phyloP scores from a whole-genome alignment of 192 early-diverging fungal genomes.

The Linnemannia hyalina region DNA sequence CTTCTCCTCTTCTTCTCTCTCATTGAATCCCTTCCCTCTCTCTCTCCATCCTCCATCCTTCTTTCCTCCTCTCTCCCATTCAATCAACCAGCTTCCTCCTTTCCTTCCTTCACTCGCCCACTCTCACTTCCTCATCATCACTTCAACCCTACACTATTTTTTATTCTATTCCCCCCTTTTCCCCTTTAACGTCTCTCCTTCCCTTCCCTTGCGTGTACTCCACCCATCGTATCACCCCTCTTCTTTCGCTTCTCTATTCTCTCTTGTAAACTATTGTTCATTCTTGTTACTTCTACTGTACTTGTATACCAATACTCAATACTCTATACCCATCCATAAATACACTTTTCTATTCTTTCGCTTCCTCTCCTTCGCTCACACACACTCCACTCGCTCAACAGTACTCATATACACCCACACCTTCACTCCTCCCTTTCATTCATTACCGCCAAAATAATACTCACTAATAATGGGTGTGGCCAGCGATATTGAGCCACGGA shows the following conservation, averaged over 20 bases:
- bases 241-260: neutral
- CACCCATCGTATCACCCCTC: neutral
- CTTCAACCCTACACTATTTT: neutral
- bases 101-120: slow-evolving; percentile 4
- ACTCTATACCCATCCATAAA: neutral
- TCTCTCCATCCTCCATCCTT: neutral
- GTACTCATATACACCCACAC: neutral
- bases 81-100: too few relatives aligned
- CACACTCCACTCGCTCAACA: neutral
- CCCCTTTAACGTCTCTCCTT: neutral
- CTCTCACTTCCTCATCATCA: neutral
- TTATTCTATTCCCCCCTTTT: neutral
- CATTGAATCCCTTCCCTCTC: slow-evolving; percentile 1
- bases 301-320: neutral
- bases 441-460: neutral
- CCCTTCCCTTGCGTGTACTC: neutral
- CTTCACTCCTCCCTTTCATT: neutral
- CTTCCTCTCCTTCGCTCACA: neutral
- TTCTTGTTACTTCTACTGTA: neutral
- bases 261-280: neutral
- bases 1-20: neutral
- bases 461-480: slow-evolving; percentile 12
- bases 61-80: neutral
- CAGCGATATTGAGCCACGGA: slow-evolving; percentile 39
- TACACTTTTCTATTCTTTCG: neutral